A percentile compares a stretch with the other conserved stretches of the same genome.
phyloP scores from a whole-genome alignment of 2,329 filamentous ascomycete species.

The Cadophora gregata region DNA sequence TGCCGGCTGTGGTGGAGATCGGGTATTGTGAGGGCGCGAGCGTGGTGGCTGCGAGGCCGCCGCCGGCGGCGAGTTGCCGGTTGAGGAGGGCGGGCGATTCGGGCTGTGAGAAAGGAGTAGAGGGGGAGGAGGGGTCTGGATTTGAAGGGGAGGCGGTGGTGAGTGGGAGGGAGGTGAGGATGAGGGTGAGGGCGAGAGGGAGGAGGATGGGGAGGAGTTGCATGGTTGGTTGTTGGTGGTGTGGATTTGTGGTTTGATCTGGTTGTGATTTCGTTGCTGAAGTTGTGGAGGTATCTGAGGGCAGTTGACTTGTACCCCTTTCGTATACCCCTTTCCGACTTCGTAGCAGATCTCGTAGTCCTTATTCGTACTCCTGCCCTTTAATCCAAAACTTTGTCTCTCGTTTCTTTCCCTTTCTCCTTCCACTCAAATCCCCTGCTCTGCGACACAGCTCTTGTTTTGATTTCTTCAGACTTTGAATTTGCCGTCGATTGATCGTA shows the following conservation, averaged over 20 bases:
- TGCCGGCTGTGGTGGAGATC: conserved; percentile 27
- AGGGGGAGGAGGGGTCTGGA: not conserved
- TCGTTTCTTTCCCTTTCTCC: not conserved
- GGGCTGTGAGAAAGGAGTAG: too few relatives aligned
- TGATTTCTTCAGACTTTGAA: not conserved
- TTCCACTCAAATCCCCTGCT: too few relatives aligned
- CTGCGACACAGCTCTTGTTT: not conserved
- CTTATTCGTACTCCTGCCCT: not conserved
- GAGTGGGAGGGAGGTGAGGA: not conserved
- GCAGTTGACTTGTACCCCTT: not conserved
- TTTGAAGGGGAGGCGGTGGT: not conserved
- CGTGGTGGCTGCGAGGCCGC: conserved; percentile 20
- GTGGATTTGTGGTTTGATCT: not conserved
- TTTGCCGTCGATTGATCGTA: not conserved
- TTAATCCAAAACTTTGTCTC: not conserved
- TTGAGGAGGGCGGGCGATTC: too few relatives aligned
- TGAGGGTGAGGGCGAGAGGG: not conserved
- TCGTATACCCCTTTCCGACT: not conserved
- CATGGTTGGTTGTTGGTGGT: not conserved
- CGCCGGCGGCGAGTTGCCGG: conserved; percentile 25
- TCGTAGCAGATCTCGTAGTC: not conserved
- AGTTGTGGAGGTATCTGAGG: not conserved
- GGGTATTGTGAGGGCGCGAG: conserved; percentile 32
- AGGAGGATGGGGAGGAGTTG: conserved; percentile 9
- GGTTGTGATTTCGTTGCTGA: not conserved